Conservation (phyloP, 441 rosid species). For the Populus hybrid region DNA sequence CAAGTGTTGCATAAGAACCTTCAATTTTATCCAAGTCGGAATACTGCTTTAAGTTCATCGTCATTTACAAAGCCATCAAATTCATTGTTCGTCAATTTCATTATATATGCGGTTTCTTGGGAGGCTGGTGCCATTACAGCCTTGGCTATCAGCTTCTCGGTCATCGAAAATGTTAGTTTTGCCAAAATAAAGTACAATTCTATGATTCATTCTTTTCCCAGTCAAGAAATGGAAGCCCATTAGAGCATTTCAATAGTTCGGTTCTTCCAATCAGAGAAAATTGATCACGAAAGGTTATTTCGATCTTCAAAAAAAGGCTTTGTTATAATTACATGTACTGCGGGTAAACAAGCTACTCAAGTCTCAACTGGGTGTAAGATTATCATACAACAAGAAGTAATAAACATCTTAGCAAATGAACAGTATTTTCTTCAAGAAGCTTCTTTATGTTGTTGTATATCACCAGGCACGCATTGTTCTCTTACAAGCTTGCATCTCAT, state of each 20-base stretch:
- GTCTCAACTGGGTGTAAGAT: neutral
- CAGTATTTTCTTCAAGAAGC: neutral
- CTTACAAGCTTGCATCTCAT: slow-evolving; percentile 15
- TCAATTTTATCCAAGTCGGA: neutral
- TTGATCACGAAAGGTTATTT: neutral
- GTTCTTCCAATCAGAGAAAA: neutral
- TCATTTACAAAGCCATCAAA: neutral
- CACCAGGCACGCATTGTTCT: neutral
- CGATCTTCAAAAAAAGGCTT: neutral
- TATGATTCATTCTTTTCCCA: neutral
- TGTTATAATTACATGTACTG: neutral
- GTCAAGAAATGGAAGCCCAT: too few species aligned
- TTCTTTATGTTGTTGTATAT: neutral
- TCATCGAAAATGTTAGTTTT: neutral
- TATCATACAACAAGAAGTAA: neutral
- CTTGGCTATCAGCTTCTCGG: neutral
- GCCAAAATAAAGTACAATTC: neutral
- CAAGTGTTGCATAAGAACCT: neutral
- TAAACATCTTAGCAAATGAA: neutral
- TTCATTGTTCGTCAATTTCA: neutral
- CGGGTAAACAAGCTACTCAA: neutral
- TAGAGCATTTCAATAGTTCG: neutral
- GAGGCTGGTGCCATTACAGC: neutral
- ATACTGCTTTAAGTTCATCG: neutral
- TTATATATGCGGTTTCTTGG: neutral